Evolutionary conservation across 2,329 filamentous ascomycete genomes (phyloP).

Genomic region (Talaromyces marneffei): DNA sequence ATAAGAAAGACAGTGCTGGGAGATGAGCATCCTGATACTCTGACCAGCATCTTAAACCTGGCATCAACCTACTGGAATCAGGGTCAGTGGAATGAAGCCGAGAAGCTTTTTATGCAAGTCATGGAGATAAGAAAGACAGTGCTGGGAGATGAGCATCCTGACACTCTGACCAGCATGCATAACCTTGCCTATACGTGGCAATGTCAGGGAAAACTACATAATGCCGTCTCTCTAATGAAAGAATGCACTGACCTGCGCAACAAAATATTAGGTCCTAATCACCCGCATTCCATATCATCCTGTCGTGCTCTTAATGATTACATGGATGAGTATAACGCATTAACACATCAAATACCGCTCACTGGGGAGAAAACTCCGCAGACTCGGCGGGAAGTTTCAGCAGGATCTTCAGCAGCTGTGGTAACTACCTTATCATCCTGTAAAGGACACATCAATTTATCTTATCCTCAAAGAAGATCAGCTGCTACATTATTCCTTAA

Average conservation of each 20-base stretch:
- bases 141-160: too few species aligned
- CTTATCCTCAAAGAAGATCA: neutral
- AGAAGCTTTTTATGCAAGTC: too few species aligned
- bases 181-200: slow-evolving; percentile 15
- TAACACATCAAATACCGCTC: too few species aligned
- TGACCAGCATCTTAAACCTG: too few species aligned
- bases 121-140: slow-evolving; percentile 16
- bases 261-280: neutral
- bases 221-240: neutral
- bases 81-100: too few species aligned
- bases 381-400: neutral
- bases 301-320: too few species aligned
- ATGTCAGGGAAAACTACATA: neutral
- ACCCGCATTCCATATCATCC: neutral
- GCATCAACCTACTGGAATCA: too few species aligned
- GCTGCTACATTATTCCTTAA: neutral
- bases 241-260: neutral
- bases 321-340: too few species aligned
- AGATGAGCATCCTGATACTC: too few species aligned
- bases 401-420: neutral
- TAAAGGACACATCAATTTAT: neutral
- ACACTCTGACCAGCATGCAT: slow-evolving; percentile 20
- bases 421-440: neutral
- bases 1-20: slow-evolving; percentile 14
- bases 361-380: too few species aligned